phyloP scores from a whole-genome alignment of 768 basidiomycete genomes.

The Lactarius tabidus region DNA sequence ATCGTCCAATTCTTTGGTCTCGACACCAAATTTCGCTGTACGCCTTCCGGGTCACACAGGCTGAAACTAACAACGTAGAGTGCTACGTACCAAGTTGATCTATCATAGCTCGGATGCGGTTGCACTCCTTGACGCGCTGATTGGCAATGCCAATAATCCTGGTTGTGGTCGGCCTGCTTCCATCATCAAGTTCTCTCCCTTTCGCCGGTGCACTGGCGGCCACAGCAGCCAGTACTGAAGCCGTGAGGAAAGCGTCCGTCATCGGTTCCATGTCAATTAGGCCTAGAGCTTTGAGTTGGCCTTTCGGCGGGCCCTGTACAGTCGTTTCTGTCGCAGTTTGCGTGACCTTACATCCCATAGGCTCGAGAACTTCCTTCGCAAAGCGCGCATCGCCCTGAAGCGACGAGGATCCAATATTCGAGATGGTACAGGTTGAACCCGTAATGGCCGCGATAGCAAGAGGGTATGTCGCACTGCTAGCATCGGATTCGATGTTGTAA shows the following conservation, averaged over 20 bases:
- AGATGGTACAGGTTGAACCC: slow-evolving; percentile 91
- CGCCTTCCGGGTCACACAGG: background rate
- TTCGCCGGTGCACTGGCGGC: slow-evolving; percentile 44
- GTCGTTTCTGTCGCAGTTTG: slow-evolving; percentile 90
- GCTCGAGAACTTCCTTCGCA: slow-evolving; percentile 86
- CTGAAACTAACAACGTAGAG: background rate
- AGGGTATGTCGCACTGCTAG: slow-evolving; percentile 94
- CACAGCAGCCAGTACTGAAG: slow-evolving; percentile 87
- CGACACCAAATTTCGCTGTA: slow-evolving; percentile 89
- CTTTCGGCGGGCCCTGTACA: slow-evolving; percentile 83
- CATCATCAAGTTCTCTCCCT: slow-evolving; percentile 43
- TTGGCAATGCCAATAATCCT: slow-evolving; percentile 95
- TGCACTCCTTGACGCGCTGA: slow-evolving; percentile 97
- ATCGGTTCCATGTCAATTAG: slow-evolving; percentile 98
- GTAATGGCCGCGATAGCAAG: slow-evolving; percentile 96
- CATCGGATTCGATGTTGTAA: slow-evolving; percentile 94
- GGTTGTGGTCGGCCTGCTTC: slow-evolving; percentile 44
- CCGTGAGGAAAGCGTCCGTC: slow-evolving; percentile 99
- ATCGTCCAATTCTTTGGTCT: slow-evolving; percentile 88
- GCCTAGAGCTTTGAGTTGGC: slow-evolving; percentile 76
- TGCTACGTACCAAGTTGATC: slow-evolving; percentile 77
- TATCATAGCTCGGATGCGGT: slow-evolving; percentile 95
- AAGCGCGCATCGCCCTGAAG: slow-evolving; percentile 98
- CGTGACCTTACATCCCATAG: slow-evolving; percentile 89
- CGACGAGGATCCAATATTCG: slow-evolving; percentile 85